These are phyloP conservation scores for Fraxinus americana DNA, from an alignment of 257 asterid genomes.

Conservation along the genomic window DNA sequence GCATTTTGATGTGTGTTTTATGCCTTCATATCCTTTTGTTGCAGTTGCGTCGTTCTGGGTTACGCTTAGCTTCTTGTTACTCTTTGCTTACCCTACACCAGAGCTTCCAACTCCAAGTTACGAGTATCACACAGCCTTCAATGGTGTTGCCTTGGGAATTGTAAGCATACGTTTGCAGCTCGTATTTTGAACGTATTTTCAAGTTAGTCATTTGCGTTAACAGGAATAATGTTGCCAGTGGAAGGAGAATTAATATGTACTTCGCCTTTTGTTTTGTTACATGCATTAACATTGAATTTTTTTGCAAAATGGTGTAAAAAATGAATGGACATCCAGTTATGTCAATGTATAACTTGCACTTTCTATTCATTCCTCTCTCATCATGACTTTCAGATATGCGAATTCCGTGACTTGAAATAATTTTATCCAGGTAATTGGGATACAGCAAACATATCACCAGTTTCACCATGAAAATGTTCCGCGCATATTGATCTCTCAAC, in stretches of 20 bases:
- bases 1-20: constrained; percentile 8
- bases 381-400: background rate
- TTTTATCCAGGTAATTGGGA: constrained; percentile 71
- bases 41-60: constrained; percentile 92
- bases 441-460: constrained; percentile 89
- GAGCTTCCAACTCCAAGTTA: constrained; percentile 90
- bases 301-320: background rate
- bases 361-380: background rate
- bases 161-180: constrained; percentile 51
- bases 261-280: background rate
- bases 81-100: constrained; percentile 98
- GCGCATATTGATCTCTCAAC: constrained; percentile 63
- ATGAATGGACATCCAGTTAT: background rate
- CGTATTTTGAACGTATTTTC: background rate
- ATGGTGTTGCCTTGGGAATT: constrained; percentile 89
- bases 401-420: constrained; percentile 17
- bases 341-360: background rate
- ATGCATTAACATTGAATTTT: too few species aligned
- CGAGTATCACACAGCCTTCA: constrained; percentile 88
- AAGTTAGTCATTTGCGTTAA: background rate
- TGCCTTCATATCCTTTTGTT: constrained; percentile 22
- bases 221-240: background rate
- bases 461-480: constrained; percentile 85
- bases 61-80: constrained; percentile 75
- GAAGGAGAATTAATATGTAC: background rate